Base-by-base conservation (phyloP, 176 grass and related monocot species). In the Aegilops umbellulata region DNA sequence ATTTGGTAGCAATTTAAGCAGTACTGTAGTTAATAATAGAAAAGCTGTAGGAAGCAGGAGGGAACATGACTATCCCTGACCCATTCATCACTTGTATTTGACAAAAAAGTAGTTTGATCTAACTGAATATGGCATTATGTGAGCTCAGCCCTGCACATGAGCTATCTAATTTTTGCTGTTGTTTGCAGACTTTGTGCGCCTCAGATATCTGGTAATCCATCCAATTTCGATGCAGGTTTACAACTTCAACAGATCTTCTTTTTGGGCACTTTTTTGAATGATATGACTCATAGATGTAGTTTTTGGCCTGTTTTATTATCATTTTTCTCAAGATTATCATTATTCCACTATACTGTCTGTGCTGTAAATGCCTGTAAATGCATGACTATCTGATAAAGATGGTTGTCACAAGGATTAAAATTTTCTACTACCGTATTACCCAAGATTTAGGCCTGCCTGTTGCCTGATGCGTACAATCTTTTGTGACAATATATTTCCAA, bases 311-410 rank as follows among this genome's bases (percentile, higher is more conserved):
- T 67, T 19, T n/a, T 67, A 22, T 67, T 68, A 26, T 42, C 62
- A 30, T 31, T 51, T 80, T 66, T 49, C 39, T 68, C 19, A 67
- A 23, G 19, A 23, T 81, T 51, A 34, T 41, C 79, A 49, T 67
- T 22, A 81, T 51, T 31, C 74, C 17, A 26, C 44, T 76, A 31
- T 55, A 81, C 6, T 68, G 7, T 23, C 32, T 31, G 44, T 81
- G 19, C 49, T 81, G 79, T 51, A 19, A 81, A 51, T 68, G 63
- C n/a, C 49, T 81, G 79, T 51, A 19, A 81, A 51, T 68, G 63
- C n/a, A 17, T 23, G 11, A 51, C 19, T 68, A 68, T 68, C 39
- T 81, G 63, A 34, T 81, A 17, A 81, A 80, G 23, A 42, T 13
- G 17, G 49, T 81, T 65, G 60, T 46, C 24, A 29, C 44, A 53